These are phyloP conservation scores for Microdochium nivale DNA, from an alignment of 2,329 filamentous ascomycete species.

Conservation along the genomic window DNA sequence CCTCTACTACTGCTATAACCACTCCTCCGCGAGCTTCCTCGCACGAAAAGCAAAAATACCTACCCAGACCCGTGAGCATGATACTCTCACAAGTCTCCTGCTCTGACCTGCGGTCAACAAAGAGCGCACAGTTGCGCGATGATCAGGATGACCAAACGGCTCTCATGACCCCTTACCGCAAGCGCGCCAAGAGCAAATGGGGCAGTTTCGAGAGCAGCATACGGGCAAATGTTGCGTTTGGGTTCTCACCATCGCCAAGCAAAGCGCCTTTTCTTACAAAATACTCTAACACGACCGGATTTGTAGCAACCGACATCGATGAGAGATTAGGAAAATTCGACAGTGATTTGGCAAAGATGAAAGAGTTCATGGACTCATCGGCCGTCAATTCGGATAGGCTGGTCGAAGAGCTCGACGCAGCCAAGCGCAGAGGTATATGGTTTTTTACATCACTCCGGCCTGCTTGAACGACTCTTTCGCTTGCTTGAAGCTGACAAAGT, in stretches of 20 bases:
- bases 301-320: slow-evolving; percentile 72
- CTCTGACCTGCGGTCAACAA: slow-evolving; percentile 9
- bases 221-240: slow-evolving; percentile 22
- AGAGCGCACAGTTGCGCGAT: neutral
- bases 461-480: slow-evolving; percentile 4
- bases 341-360: slow-evolving; percentile 61
- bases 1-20: no score
- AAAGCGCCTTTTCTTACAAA: slow-evolving; percentile 55
- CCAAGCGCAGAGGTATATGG: slow-evolving; percentile 64
- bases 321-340: slow-evolving; percentile 71
- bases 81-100: neutral
- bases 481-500: slow-evolving; percentile 1
- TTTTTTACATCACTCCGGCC: neutral
- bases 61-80: no score
- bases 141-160: slow-evolving; percentile 12
- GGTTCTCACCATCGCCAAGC: slow-evolving; percentile 31
- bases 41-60: no score
- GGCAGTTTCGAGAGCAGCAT: slow-evolving; percentile 15
- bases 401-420: slow-evolving; percentile 65
- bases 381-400: slow-evolving; percentile 59
- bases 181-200: slow-evolving; percentile 18
- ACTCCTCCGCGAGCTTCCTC: no score
- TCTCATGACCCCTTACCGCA: slow-evolving; percentile 23
- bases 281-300: slow-evolving; percentile 60
- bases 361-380: slow-evolving; percentile 62